These are phyloP conservation scores for Silybum marianum DNA, from an alignment of 129 eudicot genomes.

Conservation along the genomic window DNA sequence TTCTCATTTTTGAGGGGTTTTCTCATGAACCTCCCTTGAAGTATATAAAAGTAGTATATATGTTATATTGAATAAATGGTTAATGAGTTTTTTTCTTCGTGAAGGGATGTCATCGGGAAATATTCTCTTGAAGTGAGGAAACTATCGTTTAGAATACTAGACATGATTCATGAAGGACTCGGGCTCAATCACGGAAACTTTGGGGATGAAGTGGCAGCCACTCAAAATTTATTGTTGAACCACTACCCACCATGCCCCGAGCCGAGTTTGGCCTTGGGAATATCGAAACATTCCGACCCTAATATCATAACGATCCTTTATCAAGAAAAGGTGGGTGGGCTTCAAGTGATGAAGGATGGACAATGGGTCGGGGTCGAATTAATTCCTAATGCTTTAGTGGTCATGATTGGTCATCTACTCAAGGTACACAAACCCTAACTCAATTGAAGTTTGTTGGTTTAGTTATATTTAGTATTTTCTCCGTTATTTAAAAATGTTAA, in stretches of 20 bases:
- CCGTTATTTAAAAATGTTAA: background rate
- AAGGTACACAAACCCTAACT: background rate
- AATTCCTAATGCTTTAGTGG: background rate
- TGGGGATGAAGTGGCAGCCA: constrained; percentile 29
- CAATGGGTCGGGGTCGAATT: constrained; percentile 43
- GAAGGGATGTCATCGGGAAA: constrained; percentile 38
- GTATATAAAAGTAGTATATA: background rate
- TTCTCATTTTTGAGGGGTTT: too few relatives aligned
- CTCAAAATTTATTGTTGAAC: constrained; percentile 39
- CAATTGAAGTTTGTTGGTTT: background rate
- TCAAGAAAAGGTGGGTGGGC: constrained; percentile 45
- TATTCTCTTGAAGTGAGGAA: constrained; percentile 38
- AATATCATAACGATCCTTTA: constrained; percentile 41
- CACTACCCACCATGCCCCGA: constrained; percentile 73
- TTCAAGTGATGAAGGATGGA: constrained; percentile 53
- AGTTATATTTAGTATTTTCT: background rate
- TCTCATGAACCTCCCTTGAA: too few relatives aligned
- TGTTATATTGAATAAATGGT: background rate
- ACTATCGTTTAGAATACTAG: constrained; percentile 46
- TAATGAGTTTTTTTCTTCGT: background rate
- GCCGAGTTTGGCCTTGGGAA: constrained; percentile 58
- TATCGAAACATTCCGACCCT: constrained; percentile 47
- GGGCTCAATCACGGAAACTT: constrained; percentile 51
- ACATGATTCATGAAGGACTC: constrained; percentile 51
- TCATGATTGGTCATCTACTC: background rate